Evolutionary conservation across 2,329 filamentous ascomycete genomes (phyloP).

Genomic region (Claviceps fusiformis): DNA sequence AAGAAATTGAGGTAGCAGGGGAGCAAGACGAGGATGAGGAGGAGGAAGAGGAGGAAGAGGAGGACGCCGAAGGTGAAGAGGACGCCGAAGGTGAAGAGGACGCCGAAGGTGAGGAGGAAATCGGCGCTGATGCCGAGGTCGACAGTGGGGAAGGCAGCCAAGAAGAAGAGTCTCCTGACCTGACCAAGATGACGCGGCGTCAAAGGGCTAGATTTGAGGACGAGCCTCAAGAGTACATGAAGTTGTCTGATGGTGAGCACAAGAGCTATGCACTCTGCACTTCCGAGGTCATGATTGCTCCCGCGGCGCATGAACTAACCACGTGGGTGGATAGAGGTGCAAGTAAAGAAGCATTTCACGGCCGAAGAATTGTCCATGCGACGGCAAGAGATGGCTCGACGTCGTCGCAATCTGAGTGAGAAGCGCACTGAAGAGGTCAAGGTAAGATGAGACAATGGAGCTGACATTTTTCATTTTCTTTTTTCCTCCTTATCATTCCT

Average conservation of each 20-base stretch:
- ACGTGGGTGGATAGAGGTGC: conserved; percentile 36
- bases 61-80: conserved; percentile 22
- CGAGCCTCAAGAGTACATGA: conserved; percentile 40
- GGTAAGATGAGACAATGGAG: conserved; percentile 21
- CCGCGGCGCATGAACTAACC: background rate
- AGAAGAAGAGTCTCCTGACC: conserved; percentile 36
- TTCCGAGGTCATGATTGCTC: background rate
- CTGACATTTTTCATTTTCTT: too few species aligned
- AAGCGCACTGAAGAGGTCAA: conserved; percentile 53
- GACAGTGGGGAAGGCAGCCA: conserved; percentile 33
- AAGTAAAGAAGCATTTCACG: conserved; percentile 49
- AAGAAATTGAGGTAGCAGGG: conserved; percentile 27
- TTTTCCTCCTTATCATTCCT: too few species aligned
- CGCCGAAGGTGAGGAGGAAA: conserved; percentile 24
- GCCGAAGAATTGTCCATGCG: conserved; percentile 50
- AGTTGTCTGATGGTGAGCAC: conserved; percentile 43
- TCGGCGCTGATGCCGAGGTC: conserved; percentile 21
- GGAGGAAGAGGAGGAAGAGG: conserved; percentile 31
- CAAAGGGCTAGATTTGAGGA: conserved; percentile 47
- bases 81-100: conserved; percentile 26
- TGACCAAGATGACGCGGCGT: conserved; percentile 47
- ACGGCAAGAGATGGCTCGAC: conserved; percentile 47
- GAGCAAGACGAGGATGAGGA: conserved; percentile 33
- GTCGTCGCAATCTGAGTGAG: conserved; percentile 48
- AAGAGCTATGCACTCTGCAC: background rate